phyloP scores from a whole-genome alignment of 306 rosid species.

The Medicago arabica region DNA sequence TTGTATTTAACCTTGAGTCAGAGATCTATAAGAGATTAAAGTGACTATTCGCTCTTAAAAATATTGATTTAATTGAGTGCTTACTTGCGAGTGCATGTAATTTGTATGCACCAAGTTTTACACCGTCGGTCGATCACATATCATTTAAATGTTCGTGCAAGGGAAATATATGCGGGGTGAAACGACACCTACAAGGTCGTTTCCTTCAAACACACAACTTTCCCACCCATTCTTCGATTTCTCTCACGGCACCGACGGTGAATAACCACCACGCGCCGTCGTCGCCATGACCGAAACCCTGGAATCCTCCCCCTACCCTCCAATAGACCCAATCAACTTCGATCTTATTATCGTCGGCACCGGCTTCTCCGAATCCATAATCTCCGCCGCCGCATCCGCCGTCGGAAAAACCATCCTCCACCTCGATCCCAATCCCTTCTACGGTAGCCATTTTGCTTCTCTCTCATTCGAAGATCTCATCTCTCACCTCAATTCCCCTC shows the following conservation, averaged over 20 bases:
- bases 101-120: too few relatives aligned
- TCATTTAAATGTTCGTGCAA: too few relatives aligned
- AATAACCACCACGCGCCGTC: constrained; percentile 36
- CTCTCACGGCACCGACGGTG: constrained; percentile 34
- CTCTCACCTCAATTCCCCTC: constrained; percentile 57
- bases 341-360: constrained; percentile 85
- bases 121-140: too few relatives aligned
- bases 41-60: too few relatives aligned
- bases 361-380: constrained; percentile 65
- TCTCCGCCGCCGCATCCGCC: constrained; percentile 75
- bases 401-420: constrained; percentile 78
- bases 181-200: constrained; percentile 28
- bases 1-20: too few relatives aligned
- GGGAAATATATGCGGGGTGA: background rate
- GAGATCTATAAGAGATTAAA: too few relatives aligned
- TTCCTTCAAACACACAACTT: background rate
- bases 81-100: too few relatives aligned
- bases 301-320: constrained; percentile 52
- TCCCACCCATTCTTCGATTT: background rate
- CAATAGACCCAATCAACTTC: constrained; percentile 73
- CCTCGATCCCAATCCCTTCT: constrained; percentile 74
- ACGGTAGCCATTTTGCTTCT: constrained; percentile 74
- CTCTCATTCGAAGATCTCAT: constrained; percentile 63
- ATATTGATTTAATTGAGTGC: too few relatives aligned
- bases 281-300: constrained; percentile 56